These are phyloP conservation scores for Trichoderma atrobrunneum DNA, from an alignment of 2,329 filamentous ascomycete genomes.

Conservation along the genomic window DNA sequence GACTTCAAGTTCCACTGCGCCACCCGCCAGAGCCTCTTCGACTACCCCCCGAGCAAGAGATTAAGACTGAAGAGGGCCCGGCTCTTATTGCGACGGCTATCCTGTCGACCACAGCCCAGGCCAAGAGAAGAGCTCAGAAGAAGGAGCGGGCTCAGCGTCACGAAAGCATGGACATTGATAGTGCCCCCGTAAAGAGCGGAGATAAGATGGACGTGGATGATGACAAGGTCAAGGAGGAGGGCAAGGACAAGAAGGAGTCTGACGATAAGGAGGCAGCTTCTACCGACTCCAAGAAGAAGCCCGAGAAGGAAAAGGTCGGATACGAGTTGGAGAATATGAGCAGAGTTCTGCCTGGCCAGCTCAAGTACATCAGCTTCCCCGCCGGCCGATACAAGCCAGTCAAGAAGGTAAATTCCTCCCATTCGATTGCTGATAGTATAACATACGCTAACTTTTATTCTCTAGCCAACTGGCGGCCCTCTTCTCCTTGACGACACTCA, in stretches of 20 bases:
- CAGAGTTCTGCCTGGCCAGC: constrained; percentile 83
- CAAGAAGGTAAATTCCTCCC: constrained; percentile 61
- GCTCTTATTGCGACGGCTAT: constrained; percentile 94
- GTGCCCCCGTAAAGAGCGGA: constrained; percentile 57
- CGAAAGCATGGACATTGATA: constrained; percentile 95
- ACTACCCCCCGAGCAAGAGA: constrained; percentile 97
- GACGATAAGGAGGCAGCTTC: constrained; percentile 57
- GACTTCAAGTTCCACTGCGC: constrained; percentile 95
- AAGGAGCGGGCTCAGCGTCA: constrained; percentile 86
- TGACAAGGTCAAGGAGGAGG: constrained; percentile 55
- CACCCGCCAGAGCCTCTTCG: constrained; percentile 90
- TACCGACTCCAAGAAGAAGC: constrained; percentile 76
- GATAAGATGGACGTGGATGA: constrained; percentile 91
- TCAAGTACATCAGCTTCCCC: constrained; percentile 94
- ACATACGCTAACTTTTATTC: constrained; percentile 26
- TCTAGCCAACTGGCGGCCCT: constrained; percentile 87
- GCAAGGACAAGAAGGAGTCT: constrained; percentile 58
- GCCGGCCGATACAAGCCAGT: constrained; percentile 90
- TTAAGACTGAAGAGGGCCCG: constrained; percentile 89
- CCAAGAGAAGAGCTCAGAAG: constrained; percentile 89
- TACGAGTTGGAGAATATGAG: constrained; percentile 98
- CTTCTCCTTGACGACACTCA: constrained; percentile 85
- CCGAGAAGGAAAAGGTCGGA: constrained; percentile 93
- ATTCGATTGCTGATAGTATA: neutral
- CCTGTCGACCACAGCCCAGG: constrained; percentile 92